Evolutionary conservation across 2,329 filamentous ascomycete genomes (phyloP).

Genomic region (Diaporthe amygdali): DNA sequence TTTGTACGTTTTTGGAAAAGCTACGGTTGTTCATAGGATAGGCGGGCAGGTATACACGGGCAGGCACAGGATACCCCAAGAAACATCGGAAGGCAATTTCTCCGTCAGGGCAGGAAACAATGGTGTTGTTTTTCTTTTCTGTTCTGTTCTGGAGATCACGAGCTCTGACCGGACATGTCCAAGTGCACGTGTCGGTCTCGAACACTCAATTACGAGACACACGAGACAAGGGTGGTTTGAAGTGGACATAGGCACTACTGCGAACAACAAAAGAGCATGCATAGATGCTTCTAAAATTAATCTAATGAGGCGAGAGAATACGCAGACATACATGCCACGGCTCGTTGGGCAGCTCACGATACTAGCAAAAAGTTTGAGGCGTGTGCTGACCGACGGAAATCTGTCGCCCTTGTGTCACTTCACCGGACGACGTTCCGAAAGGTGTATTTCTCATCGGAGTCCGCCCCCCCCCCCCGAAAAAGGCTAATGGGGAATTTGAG

Average conservation of each 20-base stretch:
- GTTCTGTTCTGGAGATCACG: neutral
- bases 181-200: neutral
- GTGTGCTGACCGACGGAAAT: slow-evolving; percentile 7
- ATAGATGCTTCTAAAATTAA: slow-evolving; percentile 1
- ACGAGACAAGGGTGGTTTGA: neutral
- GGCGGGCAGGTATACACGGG: neutral
- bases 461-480: neutral
- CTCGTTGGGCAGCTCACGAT: neutral
- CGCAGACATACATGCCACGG: neutral
- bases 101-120: neutral
- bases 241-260: neutral
- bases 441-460: slow-evolving; percentile 3
- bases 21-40: neutral
- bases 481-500: neutral
- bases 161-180: neutral
- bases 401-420: slow-evolving; percentile 21
- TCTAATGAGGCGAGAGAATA: neutral
- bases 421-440: slow-evolving; percentile 3
- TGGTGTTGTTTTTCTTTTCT: neutral
- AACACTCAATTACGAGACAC: neutral
- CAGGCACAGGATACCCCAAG: slow-evolving; percentile 12
- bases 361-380: neutral
- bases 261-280: neutral
- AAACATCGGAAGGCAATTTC: neutral
- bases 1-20: neutral